These are phyloP conservation scores for Metschnikowia sp. DNA, from an alignment of 805 yeast species.

Conservation along the genomic window DNA sequence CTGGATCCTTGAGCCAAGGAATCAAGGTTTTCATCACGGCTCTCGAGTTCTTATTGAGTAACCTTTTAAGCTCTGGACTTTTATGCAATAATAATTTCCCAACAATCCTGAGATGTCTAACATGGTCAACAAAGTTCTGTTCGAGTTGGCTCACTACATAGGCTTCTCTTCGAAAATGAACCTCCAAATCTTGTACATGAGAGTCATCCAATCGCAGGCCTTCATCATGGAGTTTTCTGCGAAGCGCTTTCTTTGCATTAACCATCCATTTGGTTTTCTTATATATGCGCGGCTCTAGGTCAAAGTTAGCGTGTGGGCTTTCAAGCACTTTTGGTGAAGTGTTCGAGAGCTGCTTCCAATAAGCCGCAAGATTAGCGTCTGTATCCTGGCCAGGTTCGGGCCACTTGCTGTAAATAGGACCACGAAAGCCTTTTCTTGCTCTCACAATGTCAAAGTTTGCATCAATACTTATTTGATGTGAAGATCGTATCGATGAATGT, in stretches of 20 bases:
- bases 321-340: background rate
- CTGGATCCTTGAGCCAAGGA: conserved; percentile 7
- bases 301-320: conserved; percentile 2
- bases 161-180: background rate
- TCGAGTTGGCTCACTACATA: conserved; percentile 2
- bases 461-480: background rate
- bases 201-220: conserved; percentile 13
- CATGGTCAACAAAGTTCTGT: conserved; percentile 15
- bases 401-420: background rate
- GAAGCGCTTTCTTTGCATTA: conserved; percentile 15
- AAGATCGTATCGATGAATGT: background rate
- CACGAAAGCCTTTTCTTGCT: background rate
- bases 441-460: background rate
- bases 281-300: conserved; percentile 17
- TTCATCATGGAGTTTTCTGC: conserved; percentile 12
- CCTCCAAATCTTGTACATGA: conserved; percentile 12
- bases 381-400: background rate
- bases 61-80: background rate
- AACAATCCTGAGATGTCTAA: conserved; percentile 19
- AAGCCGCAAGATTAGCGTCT: background rate
- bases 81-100: background rate
- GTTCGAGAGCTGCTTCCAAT: conserved; percentile 3
- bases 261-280: conserved; percentile 27
- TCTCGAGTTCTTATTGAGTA: background rate
- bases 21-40: background rate